Base-by-base conservation (phyloP, 139 green algal species). In the Edaphochlamys debaryana region DNA sequence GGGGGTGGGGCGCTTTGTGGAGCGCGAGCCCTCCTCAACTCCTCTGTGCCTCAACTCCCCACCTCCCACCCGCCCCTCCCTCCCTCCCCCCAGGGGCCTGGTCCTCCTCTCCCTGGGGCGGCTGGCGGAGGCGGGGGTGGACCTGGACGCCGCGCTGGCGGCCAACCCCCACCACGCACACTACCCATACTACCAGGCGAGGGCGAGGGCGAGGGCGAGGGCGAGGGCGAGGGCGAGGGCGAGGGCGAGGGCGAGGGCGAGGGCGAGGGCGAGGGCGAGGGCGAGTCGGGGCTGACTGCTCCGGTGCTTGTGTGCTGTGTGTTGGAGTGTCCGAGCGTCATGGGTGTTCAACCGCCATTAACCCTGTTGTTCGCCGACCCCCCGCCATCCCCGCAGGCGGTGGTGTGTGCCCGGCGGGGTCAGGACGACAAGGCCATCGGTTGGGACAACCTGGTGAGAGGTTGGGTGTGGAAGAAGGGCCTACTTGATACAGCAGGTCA, bases 111-210 rank as follows among this genome's bases (percentile, higher is more conserved):
- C 80, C 6, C 68, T 91, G 67, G 87, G 87, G 4, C 62, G 71
- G 36, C 82, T 91, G 38, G 48, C 76, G 23, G 69, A 75, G 38
- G 87, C 87, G 1, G 75, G 69, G 19, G 79, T 34, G 6, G 80
- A 88, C 67, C 79, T 91, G 58, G 52, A 67, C 27, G 73, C 63
- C 23, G 87, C 87, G 13, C 73, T 87, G 50, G 38, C 52, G 34
- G 48, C 68, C 68, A 89, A 89, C 42, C 74, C 87, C 9, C 63
- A 72, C 38, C 87, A 91, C 67, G 84, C 87, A 17, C 87, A 91
- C 66, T 91, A 85, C 74, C 87, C 87, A 34, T 82, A 89, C 79
- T 88, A 89, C 71, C 58, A 85, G 23, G 86, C 11, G n/a, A 77
- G 75, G 75, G 45, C 11, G 13, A 54, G 45, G 45, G 45, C 11